Evolutionary conservation across 768 basidiomycete species (phyloP), one percentile per base, ranked within the genome.

Genomic region (Leccinum boreale): DNA sequence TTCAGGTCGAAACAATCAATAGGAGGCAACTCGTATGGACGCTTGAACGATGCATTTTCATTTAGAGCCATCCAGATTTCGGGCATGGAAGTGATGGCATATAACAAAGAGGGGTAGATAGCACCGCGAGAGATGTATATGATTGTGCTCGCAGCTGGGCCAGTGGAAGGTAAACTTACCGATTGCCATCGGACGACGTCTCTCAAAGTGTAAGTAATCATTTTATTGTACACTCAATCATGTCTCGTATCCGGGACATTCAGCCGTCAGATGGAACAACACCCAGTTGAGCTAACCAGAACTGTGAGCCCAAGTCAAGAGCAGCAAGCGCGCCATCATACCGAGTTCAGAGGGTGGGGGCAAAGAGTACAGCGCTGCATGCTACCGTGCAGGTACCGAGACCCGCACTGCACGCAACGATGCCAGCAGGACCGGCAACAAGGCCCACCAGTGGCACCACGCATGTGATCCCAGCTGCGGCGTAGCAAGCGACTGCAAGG

Each of bases 381-480:
- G 23, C 12, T 47, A 14, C 46, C 46, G 24, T 47, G 46, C 46
- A 47, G 21, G 55, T 51, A 3, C 70, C 71, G 0, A 70, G 42
- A 7, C 1, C 68, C 3, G 31, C 48, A 3, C 70, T 71, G 8
- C 71, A 71, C 1, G n/a, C 67, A 3, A 63, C 0, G 50, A 69
- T 60, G 23, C 57, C 66, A 1, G 70, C 60, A 6, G 70, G 71
- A 0, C 6, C 67, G 0, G 1, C 65, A 10, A 58, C 55, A 19
- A 67, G 29, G 29, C 29, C 29, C 11, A 31, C 29, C 1, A 31
- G 11, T 14, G 48, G 68, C 2, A 63, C 64, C 0, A 68, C 70
- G 5, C 73, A 73, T 0, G 50, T 52, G 31, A 64, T 65, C 0
- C 70, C 66, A 0, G 71, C 71, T 0, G 28, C 70, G 0, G 57